Percentiles rank a stretch among this genome's conserved stretches.
phyloP scores from a whole-genome alignment of 208 protist species.

The Porcisia hertigi region DNA sequence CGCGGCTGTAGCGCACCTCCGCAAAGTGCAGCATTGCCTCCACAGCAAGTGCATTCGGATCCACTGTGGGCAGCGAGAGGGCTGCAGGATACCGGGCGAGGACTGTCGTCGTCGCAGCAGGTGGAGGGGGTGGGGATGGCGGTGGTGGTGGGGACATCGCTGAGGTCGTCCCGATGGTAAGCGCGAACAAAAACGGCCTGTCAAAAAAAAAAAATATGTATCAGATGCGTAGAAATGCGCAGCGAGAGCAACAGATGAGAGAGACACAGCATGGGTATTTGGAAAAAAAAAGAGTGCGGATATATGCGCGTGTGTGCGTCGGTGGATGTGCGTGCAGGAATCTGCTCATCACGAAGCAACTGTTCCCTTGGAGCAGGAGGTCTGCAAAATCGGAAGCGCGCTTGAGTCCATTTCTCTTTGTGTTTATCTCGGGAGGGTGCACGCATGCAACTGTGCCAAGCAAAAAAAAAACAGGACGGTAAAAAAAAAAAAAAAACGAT shows the following conservation, averaged over 20 bases:
- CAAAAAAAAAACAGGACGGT: background rate
- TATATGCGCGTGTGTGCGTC: background rate
- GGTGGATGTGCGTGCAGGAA: background rate
- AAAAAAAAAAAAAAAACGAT: no score
- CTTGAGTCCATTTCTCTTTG: background rate
- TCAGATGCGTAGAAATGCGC: background rate
- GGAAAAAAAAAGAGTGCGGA: background rate
- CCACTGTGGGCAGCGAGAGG: conserved; percentile 65
- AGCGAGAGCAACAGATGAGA: background rate
- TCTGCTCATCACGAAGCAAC: background rate
- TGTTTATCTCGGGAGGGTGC: background rate
- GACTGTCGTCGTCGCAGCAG: conserved; percentile 11
- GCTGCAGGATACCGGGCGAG: conserved; percentile 34
- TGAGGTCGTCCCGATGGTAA: background rate
- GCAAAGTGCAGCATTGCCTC: conserved; percentile 70
- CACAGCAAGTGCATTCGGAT: conserved; percentile 70
- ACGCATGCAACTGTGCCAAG: background rate
- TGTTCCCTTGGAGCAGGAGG: background rate
- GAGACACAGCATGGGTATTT: background rate
- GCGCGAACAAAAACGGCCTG: background rate
- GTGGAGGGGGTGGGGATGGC: background rate
- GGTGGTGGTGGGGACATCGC: background rate
- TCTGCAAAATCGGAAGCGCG: background rate
- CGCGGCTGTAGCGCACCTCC: conserved; percentile 41
- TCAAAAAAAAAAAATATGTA: no score